Evolutionary conservation across 768 basidiomycete species (phyloP).

Genomic region (Chalciporus piperatus): DNA sequence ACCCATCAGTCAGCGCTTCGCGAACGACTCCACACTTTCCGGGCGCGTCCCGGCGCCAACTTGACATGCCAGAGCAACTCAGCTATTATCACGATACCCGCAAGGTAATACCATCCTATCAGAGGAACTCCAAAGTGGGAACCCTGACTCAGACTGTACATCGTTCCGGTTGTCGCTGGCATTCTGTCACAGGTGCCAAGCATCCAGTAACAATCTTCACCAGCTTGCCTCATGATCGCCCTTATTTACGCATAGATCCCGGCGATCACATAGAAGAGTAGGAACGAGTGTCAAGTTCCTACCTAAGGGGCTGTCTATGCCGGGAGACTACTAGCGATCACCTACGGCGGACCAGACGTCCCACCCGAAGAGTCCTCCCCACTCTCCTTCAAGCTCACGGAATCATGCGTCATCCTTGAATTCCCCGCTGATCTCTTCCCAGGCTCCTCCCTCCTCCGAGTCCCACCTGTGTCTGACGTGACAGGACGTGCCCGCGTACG

Average conservation of each 20-base stretch:
- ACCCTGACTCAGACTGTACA: neutral
- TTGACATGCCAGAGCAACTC: conserved; percentile 30
- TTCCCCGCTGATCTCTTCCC: conserved; percentile 61
- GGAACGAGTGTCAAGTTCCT: too few relatives aligned
- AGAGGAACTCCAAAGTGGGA: neutral
- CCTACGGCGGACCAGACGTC: conserved; percentile 55
- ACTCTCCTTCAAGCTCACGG: conserved; percentile 56
- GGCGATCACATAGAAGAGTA: too few relatives aligned
- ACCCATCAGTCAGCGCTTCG: neutral
- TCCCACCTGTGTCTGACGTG: conserved; percentile 45
- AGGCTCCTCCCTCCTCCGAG: conserved; percentile 41
- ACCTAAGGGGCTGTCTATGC: too few relatives aligned
- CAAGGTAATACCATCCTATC: conserved; percentile 32
- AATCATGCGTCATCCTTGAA: conserved; percentile 62
- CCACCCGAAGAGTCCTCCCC: conserved; percentile 55
- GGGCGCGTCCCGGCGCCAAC: neutral
- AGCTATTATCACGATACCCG: conserved; percentile 38
- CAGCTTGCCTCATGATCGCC: too few relatives aligned
- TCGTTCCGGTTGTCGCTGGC: conserved; percentile 47
- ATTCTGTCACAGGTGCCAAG: conserved; percentile 45
- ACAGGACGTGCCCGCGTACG: conserved; percentile 54
- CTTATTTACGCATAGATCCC: conserved; percentile 40
- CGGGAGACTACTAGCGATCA: too few relatives aligned
- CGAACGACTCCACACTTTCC: too few relatives aligned
- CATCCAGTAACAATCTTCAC: too few relatives aligned